Base-by-base conservation (phyloP, 2,329 filamentous ascomycete species). In the Onygenales sp. region DNA sequence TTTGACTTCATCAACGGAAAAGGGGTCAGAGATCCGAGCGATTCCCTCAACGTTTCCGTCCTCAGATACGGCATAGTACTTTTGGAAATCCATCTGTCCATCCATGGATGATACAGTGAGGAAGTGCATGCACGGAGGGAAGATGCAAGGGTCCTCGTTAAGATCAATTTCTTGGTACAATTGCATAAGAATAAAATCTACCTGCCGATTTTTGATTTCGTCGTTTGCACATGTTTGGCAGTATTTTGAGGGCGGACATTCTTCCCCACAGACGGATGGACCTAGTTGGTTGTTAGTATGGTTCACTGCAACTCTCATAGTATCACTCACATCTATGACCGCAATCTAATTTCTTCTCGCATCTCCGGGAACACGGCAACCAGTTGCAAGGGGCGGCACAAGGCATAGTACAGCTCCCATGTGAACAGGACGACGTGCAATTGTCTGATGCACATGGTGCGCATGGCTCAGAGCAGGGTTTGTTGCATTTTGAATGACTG, bases 201-300 rank as follows among this genome's bases (percentile, higher is more conserved):
- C 83, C 1, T 66, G 55, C 4, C 65, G 68, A 1, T 69, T 65
- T 46, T 77, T 77, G 40, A 79, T 66, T 0, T 73, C 67, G 0
- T 65, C 49, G 7, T 67, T 65, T 0, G 59, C 59, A 58, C 84
- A 87, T 0, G 61, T 56, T 53, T 86, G 83, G 59, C 85, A 88
- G 59, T 74, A 82, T 0, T 56, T 59, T 2, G 53, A 36, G 1
- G 63, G 47, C 0, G 82, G 84, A 55, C 85, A 88, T 0, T 54
- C 54, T 61, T 87, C 85, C 1, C 84, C 84, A 58, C 84, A 88
- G 2, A 86, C 56, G 0, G 79, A 81, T 0, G 83, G 83, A 69
- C 81, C 88, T 62, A 73, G 78, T 63, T 87, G 83, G 0, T 58
- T 74, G 65, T 1, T 77, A 78, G 62, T 85, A 89, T 1, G 85